A percentile compares a stretch with the other conserved stretches of the same genome.
Evolutionary conservation across 139 green algal genomes (phyloP).

Genomic region (Edaphochlamys debaryana): DNA sequence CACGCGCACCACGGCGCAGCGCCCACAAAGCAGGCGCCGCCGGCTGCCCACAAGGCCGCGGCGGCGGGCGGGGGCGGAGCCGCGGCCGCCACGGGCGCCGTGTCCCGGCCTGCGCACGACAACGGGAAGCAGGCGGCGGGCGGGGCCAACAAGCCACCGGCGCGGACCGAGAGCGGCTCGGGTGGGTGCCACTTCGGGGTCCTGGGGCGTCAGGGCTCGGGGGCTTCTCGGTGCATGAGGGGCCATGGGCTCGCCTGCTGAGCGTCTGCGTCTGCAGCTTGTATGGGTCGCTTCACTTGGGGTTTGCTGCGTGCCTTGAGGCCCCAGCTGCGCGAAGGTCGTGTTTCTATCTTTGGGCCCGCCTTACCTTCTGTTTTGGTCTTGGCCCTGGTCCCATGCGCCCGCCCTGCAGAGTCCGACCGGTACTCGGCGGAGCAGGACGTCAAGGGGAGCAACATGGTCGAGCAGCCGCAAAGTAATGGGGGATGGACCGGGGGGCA

Average conservation of each 20-base stretch:
- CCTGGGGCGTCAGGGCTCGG: too few relatives aligned
- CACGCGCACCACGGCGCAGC: not conserved
- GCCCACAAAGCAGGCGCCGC: not conserved
- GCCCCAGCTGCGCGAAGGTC: too few relatives aligned
- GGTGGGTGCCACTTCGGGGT: too few relatives aligned
- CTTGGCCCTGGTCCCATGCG: too few relatives aligned
- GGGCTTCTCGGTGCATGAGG: too few relatives aligned
- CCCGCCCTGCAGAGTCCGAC: slow-evolving; percentile 30
- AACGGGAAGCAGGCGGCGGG: slow-evolving; percentile 23
- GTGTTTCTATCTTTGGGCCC: too few relatives aligned
- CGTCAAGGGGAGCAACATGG: slow-evolving; percentile 46
- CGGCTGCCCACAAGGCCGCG: not conserved
- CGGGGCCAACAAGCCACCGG: not conserved
- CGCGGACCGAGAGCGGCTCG: slow-evolving; percentile 35
- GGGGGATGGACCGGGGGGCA: not conserved
- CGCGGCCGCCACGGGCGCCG: not conserved
- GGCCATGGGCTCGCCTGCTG: too few relatives aligned
- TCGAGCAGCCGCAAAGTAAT: slow-evolving; percentile 48
- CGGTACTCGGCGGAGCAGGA: slow-evolving; percentile 42
- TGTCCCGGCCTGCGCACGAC: slow-evolving; percentile 9
- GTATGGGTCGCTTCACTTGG: too few relatives aligned
- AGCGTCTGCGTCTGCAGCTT: too few relatives aligned
- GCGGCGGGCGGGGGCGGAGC: not conserved
- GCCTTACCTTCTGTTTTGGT: too few relatives aligned
- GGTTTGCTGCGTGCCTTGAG: too few relatives aligned